phyloP scores from a whole-genome alignment of 108 stramenopile genomes.

The Cyclostephanos tholiformis region DNA sequence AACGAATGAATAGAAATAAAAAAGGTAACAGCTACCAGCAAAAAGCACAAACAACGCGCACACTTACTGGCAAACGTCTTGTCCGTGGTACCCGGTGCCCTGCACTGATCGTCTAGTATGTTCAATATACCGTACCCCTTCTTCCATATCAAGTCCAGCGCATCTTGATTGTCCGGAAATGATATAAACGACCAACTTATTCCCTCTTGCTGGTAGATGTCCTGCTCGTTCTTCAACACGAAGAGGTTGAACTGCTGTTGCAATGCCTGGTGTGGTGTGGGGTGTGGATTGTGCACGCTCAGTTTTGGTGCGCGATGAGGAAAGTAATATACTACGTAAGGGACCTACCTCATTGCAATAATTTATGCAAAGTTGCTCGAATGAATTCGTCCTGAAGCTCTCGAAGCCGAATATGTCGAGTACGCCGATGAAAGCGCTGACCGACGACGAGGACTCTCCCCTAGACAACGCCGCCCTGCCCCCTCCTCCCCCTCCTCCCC shows the following conservation, averaged over 20 bases:
- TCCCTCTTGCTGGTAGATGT: constrained; percentile 63
- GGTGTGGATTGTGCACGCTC: too few relatives aligned
- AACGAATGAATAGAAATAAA: neutral
- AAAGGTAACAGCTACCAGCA: neutral
- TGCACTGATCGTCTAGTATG: constrained; percentile 65
- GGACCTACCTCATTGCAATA: constrained; percentile 88
- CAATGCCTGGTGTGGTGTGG: too few relatives aligned
- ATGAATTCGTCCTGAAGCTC: constrained; percentile 81
- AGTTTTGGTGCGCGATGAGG: too few relatives aligned
- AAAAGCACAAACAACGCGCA: neutral
- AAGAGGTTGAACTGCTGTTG: constrained; percentile 77
- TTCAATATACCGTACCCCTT: constrained; percentile 66
- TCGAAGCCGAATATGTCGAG: constrained; percentile 99
- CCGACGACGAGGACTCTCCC: neutral
- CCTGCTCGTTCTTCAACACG: constrained; percentile 62
- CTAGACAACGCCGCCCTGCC: neutral
- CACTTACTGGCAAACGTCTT: constrained; percentile 51
- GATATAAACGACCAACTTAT: constrained; percentile 65
- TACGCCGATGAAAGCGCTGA: constrained; percentile 82
- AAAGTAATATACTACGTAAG: too few relatives aligned
- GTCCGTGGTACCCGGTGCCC: constrained; percentile 62
- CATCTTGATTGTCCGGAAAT: constrained; percentile 87
- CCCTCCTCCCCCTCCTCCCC: constrained; percentile 2
- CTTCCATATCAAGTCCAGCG: constrained; percentile 81
- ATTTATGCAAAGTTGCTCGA: constrained; percentile 91